phyloP scores from a whole-genome alignment of 2,329 filamentous ascomycete genomes.

The Biscogniauxia mediterranea region DNA sequence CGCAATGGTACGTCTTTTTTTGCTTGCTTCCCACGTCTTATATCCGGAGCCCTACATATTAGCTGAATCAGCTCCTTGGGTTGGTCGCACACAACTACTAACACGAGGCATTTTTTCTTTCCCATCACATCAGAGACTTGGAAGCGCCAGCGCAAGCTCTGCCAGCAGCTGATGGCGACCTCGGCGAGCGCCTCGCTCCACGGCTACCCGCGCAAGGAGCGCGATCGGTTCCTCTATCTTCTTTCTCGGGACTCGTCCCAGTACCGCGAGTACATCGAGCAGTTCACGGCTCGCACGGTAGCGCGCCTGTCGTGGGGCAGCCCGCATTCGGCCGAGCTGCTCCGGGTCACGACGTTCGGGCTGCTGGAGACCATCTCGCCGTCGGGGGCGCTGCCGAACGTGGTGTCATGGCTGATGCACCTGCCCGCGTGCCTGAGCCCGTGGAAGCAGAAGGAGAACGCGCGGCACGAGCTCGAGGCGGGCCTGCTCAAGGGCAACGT shows the following conservation, averaged over 20 bases:
- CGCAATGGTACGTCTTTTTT: slow-evolving; percentile 35
- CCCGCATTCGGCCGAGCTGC: slow-evolving; percentile 37
- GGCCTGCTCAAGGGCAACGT: slow-evolving; percentile 38
- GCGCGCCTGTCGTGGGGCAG: slow-evolving; percentile 46
- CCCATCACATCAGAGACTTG: slow-evolving; percentile 38
- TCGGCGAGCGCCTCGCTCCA: slow-evolving; percentile 38
- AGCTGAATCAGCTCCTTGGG: too few relatives aligned
- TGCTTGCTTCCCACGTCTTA: too few relatives aligned
- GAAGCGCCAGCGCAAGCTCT: slow-evolving; percentile 48
- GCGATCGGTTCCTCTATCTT: slow-evolving; percentile 44
- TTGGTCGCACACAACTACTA: too few relatives aligned
- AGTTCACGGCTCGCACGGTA: slow-evolving; percentile 46
- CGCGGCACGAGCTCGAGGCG: slow-evolving; percentile 40
- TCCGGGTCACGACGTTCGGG: slow-evolving; percentile 45
- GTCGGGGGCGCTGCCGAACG: slow-evolving; percentile 42
- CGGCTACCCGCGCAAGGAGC: slow-evolving; percentile 42
- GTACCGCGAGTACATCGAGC: slow-evolving; percentile 46
- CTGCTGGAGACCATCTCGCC: slow-evolving; percentile 47
- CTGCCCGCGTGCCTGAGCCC: slow-evolving; percentile 40
- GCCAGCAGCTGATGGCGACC: slow-evolving; percentile 42
- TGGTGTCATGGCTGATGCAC: slow-evolving; percentile 38
- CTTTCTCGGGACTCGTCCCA: slow-evolving; percentile 39
- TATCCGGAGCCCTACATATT: too few relatives aligned
- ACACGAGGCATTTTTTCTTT: too few relatives aligned
- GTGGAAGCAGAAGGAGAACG: slow-evolving; percentile 44